Evolutionary conservation across 2,329 filamentous ascomycete species (phyloP), one percentile per base, ranked within the genome.

Genomic region (Aureobasidium leucospermi): DNA sequence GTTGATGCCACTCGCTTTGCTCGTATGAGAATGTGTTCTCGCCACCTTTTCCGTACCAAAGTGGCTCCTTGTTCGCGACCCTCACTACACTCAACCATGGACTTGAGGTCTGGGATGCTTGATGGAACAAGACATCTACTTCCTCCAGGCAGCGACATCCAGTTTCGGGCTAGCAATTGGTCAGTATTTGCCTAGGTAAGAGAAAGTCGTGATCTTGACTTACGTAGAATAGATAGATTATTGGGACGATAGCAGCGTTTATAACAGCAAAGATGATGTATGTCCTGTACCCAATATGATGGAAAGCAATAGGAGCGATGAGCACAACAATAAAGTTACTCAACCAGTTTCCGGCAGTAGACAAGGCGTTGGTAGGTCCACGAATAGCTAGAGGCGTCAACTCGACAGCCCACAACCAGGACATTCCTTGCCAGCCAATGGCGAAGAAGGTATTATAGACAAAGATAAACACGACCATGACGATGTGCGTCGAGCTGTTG

Each of bases 381-480:
- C 83, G 79, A 51, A 83, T 85, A 16, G 58, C 41, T 31, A 86
- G 70, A 32, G 83, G 80, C 63, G 81, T 81, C 64, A 85, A 79
- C 66, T 86, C 83, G 47, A 83, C 81, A 4, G 82, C 80, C 70
- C 84, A 85, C 9, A 85, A 71, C 82, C 82, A 85, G 8, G 82
- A 80, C 69, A 85, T 81, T 23, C 81, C 81, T 48, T 85, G 75
- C 81, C 81, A 85, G 16, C 79, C 80, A 55, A 80, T 74, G 45
- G 81, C 82, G 67, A 85, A 86, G 71, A 81, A 82, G 1, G 79
- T 81, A 67, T 82, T 84, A 70, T 85, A 85, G 13, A 83, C 77
- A 68, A 86, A 86, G 41, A 86, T 74, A 65, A 85, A 85, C 15
- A 89, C 79, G 1, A 85, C 81, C 87, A 90, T 90, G 56, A 84